These are phyloP conservation scores for Fagopyrum tataricum DNA, from an alignment of 148 eudicot genomes.

Conservation along the genomic window DNA sequence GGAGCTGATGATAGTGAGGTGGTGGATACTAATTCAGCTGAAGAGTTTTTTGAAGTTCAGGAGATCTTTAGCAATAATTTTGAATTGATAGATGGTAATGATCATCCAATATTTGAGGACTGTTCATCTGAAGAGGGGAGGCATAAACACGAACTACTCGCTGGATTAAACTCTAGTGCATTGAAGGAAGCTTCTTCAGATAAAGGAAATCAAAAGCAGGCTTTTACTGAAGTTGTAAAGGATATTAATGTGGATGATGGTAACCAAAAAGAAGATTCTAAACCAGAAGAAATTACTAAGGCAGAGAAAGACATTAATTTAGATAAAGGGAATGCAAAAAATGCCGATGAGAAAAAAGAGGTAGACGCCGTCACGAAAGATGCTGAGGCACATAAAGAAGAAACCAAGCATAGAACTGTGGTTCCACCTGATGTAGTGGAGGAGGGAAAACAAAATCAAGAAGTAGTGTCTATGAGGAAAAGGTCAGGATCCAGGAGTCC, in stretches of 20 bases:
- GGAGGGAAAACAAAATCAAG: conserved; percentile 24
- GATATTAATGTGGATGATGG: neutral
- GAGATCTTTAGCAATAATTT: conserved; percentile 70
- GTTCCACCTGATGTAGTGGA: neutral
- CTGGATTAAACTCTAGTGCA: neutral
- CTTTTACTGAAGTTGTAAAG: neutral
- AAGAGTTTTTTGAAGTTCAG: conserved; percentile 82
- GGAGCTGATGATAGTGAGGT: conserved; percentile 53
- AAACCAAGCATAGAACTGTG: conserved; percentile 22
- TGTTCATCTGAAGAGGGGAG: neutral
- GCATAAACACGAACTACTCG: neutral
- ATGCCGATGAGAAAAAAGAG: conserved; percentile 21
- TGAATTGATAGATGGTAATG: conserved; percentile 49
- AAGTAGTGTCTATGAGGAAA: conserved; percentile 24
- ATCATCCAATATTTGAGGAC: neutral
- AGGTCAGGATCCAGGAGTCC: conserved; percentile 41
- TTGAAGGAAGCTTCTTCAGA: neutral
- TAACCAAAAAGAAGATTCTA: neutral
- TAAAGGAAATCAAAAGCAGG: neutral
- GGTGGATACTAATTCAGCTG: conserved; percentile 51
- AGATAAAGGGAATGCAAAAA: conserved; percentile 21
- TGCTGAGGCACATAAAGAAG: conserved; percentile 21
- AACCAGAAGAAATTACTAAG: neutral
- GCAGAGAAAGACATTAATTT: conserved; percentile 14
- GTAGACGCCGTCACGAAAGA: conserved; percentile 18